Conservation (phyloP, 345 rosid genomes). For the Hibiscus trionum region DNA sequence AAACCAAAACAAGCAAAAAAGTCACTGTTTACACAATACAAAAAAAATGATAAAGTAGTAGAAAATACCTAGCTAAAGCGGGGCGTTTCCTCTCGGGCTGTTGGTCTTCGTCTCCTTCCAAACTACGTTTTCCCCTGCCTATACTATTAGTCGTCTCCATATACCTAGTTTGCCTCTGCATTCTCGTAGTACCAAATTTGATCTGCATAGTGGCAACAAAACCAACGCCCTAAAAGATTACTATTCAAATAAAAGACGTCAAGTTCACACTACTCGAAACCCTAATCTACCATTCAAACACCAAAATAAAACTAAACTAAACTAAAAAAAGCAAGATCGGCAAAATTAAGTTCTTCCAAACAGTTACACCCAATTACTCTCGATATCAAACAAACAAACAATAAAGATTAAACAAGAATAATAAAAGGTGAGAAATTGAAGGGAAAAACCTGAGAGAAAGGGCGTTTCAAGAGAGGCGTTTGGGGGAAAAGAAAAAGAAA, state of each 20-base stretch:
- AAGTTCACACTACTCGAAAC: not conserved
- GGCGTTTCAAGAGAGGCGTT: too few species aligned
- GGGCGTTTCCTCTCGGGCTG: slow-evolving; percentile 66
- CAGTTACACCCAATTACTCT: too few species aligned
- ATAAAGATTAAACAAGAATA: too few species aligned
- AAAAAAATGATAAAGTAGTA: not conserved
- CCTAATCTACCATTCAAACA: not conserved
- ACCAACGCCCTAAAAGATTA: not conserved
- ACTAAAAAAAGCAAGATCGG: not conserved
- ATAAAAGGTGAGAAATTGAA: too few species aligned
- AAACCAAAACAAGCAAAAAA: not conserved
- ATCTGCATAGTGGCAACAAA: slow-evolving; percentile 19
- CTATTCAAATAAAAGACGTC: not conserved
- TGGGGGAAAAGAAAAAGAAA: too few species aligned
- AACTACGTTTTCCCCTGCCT: slow-evolving; percentile 52
- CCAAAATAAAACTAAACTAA: not conserved
- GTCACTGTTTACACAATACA: not conserved
- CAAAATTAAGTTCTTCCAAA: too few species aligned
- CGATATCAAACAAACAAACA: too few species aligned
- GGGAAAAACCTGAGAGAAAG: too few species aligned
- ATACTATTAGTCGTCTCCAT: slow-evolving; percentile 62
- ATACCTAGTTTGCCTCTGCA: slow-evolving; percentile 41
- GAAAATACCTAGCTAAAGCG: slow-evolving; percentile 55
- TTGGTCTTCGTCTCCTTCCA: slow-evolving; percentile 48
- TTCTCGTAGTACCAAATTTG: slow-evolving; percentile 7